These are phyloP conservation scores for Trypanosomatidae sp. DNA, from an alignment of 208 protist genomes.

Conservation along the genomic window DNA sequence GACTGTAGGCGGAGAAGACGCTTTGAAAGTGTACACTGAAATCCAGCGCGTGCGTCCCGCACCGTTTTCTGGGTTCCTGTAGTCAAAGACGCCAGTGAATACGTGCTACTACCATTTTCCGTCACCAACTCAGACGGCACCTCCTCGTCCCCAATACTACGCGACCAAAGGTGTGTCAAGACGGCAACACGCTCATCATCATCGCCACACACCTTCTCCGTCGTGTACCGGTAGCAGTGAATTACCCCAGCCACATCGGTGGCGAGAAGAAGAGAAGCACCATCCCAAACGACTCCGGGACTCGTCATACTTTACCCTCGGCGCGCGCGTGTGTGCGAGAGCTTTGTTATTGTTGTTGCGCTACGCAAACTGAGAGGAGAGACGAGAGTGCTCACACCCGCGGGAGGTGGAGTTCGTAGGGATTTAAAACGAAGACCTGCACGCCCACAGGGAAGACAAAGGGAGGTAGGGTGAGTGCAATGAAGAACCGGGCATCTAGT, in stretches of 20 bases:
- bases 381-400: neutral
- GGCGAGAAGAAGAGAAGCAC: conserved; percentile 4
- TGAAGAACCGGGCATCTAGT: neutral
- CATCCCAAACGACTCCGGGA: neutral
- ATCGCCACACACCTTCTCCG: neutral
- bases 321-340: neutral
- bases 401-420: neutral
- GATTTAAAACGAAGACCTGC: neutral
- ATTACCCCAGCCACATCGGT: conserved; percentile 16
- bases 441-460: neutral
- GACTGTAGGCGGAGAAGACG: conserved; percentile 4
- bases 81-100: neutral
- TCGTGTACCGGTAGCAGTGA: conserved; percentile 26
- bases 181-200: neutral
- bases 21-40: conserved; percentile 23
- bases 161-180: conserved; percentile 15
- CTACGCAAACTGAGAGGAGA: neutral
- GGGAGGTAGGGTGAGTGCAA: neutral
- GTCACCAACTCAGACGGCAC: neutral
- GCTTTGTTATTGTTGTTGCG: too few species aligned
- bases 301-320: neutral
- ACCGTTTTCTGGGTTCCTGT: neutral
- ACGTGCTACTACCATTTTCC: neutral
- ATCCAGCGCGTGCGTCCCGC: neutral
- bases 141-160: neutral